Conservation (phyloP, 2,329 filamentous ascomycete species). For the Colletotrichum eleusines region DNA sequence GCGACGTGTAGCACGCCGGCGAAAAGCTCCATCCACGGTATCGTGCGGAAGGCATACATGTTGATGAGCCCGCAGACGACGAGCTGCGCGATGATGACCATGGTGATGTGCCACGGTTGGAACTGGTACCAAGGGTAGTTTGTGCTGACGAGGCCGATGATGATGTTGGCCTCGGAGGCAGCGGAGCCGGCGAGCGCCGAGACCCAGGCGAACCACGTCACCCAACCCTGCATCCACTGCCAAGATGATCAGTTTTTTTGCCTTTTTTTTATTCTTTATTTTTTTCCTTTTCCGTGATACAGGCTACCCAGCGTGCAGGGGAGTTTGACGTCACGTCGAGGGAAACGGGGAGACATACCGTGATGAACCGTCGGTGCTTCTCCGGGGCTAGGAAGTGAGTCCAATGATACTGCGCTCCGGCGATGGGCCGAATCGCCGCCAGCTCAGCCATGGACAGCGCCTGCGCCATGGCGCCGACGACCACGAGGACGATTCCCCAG, state of each 20-base stretch:
- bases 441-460: constrained; percentile 44
- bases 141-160: constrained; percentile 37
- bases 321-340: neutral
- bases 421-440: constrained; percentile 44
- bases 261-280: no score
- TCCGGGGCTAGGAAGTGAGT: constrained; percentile 36
- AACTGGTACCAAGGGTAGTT: constrained; percentile 35
- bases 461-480: constrained; percentile 37
- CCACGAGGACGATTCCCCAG: constrained; percentile 36
- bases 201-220: constrained; percentile 40
- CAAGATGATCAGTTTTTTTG: neutral
- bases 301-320: neutral
- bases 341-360: neutral
- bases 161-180: constrained; percentile 39
- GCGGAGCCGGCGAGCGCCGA: constrained; percentile 34
- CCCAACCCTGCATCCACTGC: constrained; percentile 41
- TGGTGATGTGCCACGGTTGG: constrained; percentile 38
- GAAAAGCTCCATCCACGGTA: constrained; percentile 39
- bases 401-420: constrained; percentile 45
- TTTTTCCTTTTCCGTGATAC: neutral
- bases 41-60: constrained; percentile 39
- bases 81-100: constrained; percentile 39
- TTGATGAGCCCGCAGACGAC: constrained; percentile 34
- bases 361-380: constrained; percentile 37
- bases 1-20: constrained; percentile 36